These are phyloP conservation scores for Aspergillus hancockii DNA, from an alignment of 495 filamentous ascomycete genomes.

Conservation along the genomic window DNA sequence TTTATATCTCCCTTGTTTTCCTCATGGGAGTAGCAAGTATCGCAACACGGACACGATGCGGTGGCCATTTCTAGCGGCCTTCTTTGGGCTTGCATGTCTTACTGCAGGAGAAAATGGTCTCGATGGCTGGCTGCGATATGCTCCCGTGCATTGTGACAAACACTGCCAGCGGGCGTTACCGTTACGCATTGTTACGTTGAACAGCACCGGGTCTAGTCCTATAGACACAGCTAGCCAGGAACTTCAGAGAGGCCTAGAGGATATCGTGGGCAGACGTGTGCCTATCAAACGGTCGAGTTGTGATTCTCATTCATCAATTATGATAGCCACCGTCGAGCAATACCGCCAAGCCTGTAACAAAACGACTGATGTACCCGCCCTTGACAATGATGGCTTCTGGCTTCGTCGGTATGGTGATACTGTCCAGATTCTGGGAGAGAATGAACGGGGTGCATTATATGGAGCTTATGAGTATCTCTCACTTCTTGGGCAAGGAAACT, in stretches of 20 bases:
- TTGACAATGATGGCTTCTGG: constrained; percentile 66
- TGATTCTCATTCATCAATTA: constrained; percentile 36
- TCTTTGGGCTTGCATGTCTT: background rate
- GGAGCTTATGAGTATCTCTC: constrained; percentile 71
- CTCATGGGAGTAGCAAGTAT: background rate
- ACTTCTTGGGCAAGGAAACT: constrained; percentile 61
- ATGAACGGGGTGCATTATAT: constrained; percentile 68
- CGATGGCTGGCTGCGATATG: constrained; percentile 66
- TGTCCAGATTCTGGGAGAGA: constrained; percentile 64
- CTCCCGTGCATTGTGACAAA: constrained; percentile 47
- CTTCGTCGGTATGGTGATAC: constrained; percentile 45
- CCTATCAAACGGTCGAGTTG: constrained; percentile 31
- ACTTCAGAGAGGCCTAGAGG: constrained; percentile 56
- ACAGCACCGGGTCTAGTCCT: constrained; percentile 51
- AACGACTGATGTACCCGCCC: constrained; percentile 34
- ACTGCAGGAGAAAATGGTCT: constrained; percentile 54
- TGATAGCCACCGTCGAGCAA: constrained; percentile 58
- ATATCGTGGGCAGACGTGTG: constrained; percentile 51
- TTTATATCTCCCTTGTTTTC: background rate
- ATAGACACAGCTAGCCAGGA: constrained; percentile 61
- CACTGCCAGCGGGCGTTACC: constrained; percentile 40
- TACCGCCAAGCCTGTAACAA: constrained; percentile 45
- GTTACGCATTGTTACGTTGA: constrained; percentile 55
- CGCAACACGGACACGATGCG: background rate
- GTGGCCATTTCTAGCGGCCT: background rate